phyloP scores from a whole-genome alignment of 805 yeast genomes.

The Kluyveromyces starmeri region DNA sequence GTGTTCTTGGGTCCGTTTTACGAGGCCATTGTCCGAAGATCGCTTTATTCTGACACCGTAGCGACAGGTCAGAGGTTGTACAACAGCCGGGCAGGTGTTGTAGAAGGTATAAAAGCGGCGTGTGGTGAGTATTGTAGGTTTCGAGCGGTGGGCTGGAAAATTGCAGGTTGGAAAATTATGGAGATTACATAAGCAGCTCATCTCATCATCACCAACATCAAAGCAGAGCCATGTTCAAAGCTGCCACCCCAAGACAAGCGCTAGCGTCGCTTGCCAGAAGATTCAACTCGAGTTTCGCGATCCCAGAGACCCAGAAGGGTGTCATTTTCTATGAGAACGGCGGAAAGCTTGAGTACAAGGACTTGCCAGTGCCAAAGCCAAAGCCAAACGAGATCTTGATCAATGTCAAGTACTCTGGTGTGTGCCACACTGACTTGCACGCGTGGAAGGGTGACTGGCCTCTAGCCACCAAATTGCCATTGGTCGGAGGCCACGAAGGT shows the following conservation, averaged over 20 bases:
- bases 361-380: constrained; percentile 49
- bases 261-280: too few relatives aligned
- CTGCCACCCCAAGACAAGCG: constrained; percentile 6
- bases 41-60: too few relatives aligned
- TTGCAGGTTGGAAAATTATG: background rate
- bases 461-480: constrained; percentile 43
- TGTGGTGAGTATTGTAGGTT: too few relatives aligned
- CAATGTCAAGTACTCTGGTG: constrained; percentile 56
- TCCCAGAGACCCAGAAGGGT: constrained; percentile 46
- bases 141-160: too few relatives aligned
- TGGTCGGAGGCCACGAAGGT: constrained; percentile 64
- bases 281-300: constrained; percentile 17
- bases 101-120: too few relatives aligned
- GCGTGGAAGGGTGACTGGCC: constrained; percentile 70
- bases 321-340: constrained; percentile 42
- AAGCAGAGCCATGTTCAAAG: constrained; percentile 2
- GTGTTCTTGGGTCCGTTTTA: too few relatives aligned
- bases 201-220: constrained; percentile 12
- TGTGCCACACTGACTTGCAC: constrained; percentile 57
- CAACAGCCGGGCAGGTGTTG: too few relatives aligned
- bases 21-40: too few relatives aligned
- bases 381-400: constrained; percentile 47
- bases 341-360: constrained; percentile 41
- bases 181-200: constrained; percentile 3
- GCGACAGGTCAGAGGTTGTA: too few relatives aligned